A percentile compares a stretch with the other conserved stretches of the same genome.
These are phyloP conservation scores for Daldinia decipiens DNA, from an alignment of 495 filamentous ascomycete species.

Conservation along the genomic window DNA sequence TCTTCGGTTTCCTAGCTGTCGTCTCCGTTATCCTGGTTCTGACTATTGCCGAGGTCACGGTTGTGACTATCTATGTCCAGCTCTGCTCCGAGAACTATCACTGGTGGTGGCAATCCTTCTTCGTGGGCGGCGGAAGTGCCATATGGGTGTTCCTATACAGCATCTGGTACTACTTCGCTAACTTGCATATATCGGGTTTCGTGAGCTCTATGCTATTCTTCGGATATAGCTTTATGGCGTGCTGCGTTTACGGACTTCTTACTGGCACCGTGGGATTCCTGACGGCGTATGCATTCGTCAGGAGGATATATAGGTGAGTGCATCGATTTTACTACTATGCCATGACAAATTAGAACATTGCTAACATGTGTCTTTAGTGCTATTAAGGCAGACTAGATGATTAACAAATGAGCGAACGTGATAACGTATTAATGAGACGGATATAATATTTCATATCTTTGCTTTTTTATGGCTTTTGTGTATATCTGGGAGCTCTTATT, in stretches of 20 bases:
- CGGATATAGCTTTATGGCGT: conserved; percentile 81
- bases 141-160: conserved; percentile 90
- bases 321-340: background rate
- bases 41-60: conserved; percentile 87
- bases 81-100: conserved; percentile 91
- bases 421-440: conserved; percentile 33
- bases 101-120: conserved; percentile 96
- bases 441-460: conserved; percentile 29
- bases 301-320: conserved; percentile 85
- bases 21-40: conserved; percentile 79
- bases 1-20: conserved; percentile 88
- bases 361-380: conserved; percentile 44
- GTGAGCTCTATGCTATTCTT: conserved; percentile 87
- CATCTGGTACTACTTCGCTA: conserved; percentile 86
- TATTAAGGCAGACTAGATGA: conserved; percentile 49
- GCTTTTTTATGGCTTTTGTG: conserved; percentile 8
- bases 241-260: conserved; percentile 82
- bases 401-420: conserved; percentile 37
- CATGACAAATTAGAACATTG: background rate
- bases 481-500: conserved; percentile 1
- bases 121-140: conserved; percentile 80
- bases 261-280: conserved; percentile 91
- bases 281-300: conserved; percentile 87
- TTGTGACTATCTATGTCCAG: conserved; percentile 87
- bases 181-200: conserved; percentile 84